Evolutionary conservation across 495 filamentous ascomycete genomes (phyloP).

Genomic region (Aspergillus sclerotioniger): DNA sequence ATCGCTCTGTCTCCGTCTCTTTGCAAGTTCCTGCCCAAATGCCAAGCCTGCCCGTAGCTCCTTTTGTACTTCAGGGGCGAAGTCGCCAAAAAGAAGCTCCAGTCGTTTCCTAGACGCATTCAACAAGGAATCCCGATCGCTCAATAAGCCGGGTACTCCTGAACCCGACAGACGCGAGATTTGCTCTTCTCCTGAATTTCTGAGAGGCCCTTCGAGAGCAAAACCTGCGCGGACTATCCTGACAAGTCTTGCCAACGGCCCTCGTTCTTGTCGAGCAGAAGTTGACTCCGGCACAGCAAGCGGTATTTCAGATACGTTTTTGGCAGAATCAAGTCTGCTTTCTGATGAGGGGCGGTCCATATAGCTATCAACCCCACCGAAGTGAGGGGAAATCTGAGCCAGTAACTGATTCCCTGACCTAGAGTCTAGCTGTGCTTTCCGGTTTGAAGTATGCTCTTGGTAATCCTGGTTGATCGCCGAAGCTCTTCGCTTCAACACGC

Average conservation of each 20-base stretch:
- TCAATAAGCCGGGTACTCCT: background rate
- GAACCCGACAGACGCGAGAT: background rate
- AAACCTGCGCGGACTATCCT: slow-evolving; percentile 46
- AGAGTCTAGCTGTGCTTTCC: slow-evolving; percentile 1
- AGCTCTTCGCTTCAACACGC: slow-evolving; percentile 33
- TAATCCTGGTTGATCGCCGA: slow-evolving; percentile 15
- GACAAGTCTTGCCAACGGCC: slow-evolving; percentile 33
- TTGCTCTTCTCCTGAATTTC: slow-evolving; percentile 19
- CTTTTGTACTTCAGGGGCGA: slow-evolving; percentile 41
- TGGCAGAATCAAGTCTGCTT: background rate
- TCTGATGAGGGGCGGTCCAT: background rate
- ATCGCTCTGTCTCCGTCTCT: slow-evolving; percentile 24
- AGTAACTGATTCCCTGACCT: background rate
- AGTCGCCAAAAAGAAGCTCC: slow-evolving; percentile 45
- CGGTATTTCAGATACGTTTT: background rate
- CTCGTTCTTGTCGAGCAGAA: slow-evolving; percentile 2
- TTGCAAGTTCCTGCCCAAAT: slow-evolving; percentile 51
- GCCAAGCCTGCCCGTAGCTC: slow-evolving; percentile 46
- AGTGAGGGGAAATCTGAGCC: background rate
- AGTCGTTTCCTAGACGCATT: slow-evolving; percentile 30
- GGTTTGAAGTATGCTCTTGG: background rate
- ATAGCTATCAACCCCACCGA: background rate
- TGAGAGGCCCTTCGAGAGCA: slow-evolving; percentile 46
- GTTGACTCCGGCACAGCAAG: background rate
- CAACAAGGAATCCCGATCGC: slow-evolving; percentile 16